Conservation (phyloP, 225 moss, liverwort and hornwort genomes). For the Pseudoscleropodium purum region DNA sequence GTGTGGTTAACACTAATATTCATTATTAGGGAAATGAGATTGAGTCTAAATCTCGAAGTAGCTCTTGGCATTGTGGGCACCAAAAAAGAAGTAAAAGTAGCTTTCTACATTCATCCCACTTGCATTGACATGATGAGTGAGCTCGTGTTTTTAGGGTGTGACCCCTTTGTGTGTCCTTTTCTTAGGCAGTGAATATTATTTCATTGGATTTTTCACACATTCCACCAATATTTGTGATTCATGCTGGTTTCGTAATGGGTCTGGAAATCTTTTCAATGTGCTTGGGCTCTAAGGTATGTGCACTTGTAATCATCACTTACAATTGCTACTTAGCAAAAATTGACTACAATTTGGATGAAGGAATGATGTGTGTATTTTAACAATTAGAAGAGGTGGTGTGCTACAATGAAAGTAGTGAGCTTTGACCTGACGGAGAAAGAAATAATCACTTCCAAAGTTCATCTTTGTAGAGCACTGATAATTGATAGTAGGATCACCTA, state of each 20-base stretch:
- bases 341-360: not conserved
- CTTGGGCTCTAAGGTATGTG: not conserved
- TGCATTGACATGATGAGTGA: too few species aligned
- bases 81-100: too few species aligned
- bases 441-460: not conserved
- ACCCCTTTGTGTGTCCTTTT: too few species aligned
- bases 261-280: not conserved
- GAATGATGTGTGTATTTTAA: not conserved
- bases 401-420: not conserved
- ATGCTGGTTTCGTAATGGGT: not conserved
- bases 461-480: not conserved
- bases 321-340: not conserved
- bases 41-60: too few species aligned
- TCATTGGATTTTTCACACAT: too few species aligned
- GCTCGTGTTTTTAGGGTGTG: too few species aligned
- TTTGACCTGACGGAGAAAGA: too few species aligned
- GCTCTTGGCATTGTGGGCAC: too few species aligned
- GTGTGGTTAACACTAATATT: too few species aligned
- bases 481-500: not conserved
- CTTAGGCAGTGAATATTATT: too few species aligned
- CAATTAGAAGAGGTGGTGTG: not conserved
- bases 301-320: not conserved
- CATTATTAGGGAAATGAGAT: too few species aligned
- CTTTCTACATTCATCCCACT: too few species aligned
- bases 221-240: not conserved